Evolutionary conservation across 345 rosid species (phyloP).

Genomic region (Raphanus sativus): DNA sequence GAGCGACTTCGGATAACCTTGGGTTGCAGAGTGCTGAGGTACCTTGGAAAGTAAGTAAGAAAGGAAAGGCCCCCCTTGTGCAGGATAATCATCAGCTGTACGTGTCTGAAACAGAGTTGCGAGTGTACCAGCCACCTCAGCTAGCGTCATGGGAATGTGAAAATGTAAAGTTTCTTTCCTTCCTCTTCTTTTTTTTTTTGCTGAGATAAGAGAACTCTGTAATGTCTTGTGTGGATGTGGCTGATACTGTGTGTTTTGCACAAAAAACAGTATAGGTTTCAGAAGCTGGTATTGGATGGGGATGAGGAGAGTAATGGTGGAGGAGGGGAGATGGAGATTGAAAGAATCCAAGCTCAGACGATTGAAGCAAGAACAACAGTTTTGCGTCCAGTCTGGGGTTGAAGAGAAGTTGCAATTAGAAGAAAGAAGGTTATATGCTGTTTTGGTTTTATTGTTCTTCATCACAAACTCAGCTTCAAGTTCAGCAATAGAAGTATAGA

Average conservation of each 20-base stretch:
- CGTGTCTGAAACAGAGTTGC: not conserved
- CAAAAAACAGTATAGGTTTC: not conserved
- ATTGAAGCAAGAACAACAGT: not conserved
- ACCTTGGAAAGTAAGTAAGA: not conserved
- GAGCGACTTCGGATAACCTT: not conserved
- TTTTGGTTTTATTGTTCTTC: conserved; percentile 17
- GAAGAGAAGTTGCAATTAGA: conserved; percentile 54
- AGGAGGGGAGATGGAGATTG: not conserved
- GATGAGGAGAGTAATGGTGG: not conserved
- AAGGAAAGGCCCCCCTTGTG: not conserved
- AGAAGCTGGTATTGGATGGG: not conserved
- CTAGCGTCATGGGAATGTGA: not conserved
- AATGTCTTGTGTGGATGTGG: not conserved
- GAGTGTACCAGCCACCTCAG: not conserved
- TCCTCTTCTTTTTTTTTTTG: not conserved
- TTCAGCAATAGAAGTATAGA: not conserved
- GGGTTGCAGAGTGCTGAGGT: not conserved
- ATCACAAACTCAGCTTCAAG: conserved; percentile 16
- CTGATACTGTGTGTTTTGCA: not conserved
- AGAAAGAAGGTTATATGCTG: conserved; percentile 32
- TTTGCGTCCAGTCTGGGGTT: not conserved
- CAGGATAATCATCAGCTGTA: not conserved
- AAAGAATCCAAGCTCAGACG: not conserved
- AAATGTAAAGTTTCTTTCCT: not conserved
- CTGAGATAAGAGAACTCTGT: not conserved